phyloP scores from a whole-genome alignment of 75 land plant species.

The Selaginella moellendorffii region DNA sequence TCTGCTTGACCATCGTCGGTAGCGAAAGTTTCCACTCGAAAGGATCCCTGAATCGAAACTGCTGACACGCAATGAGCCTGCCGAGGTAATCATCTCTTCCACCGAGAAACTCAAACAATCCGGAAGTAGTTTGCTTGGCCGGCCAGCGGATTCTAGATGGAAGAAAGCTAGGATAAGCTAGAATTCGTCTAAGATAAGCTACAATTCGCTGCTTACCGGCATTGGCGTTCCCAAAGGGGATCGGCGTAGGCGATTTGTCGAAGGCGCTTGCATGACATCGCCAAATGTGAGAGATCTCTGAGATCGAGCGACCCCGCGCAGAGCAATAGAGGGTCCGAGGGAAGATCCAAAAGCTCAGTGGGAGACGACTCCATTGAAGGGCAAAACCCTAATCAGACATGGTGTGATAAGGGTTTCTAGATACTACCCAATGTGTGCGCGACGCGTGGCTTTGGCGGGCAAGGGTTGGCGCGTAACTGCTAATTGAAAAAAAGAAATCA shows the following conservation, averaged over 20 bases:
- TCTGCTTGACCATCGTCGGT: slow-evolving; percentile 23
- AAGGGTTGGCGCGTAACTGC: no score
- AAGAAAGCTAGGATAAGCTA: not conserved
- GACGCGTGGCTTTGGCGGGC: no score
- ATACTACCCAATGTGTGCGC: no score
- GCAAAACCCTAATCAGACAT: not conserved
- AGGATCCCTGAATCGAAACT: slow-evolving; percentile 41
- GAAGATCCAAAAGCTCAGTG: slow-evolving; percentile 26
- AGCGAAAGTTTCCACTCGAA: slow-evolving; percentile 2
- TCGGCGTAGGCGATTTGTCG: slow-evolving; percentile 40
- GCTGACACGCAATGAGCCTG: slow-evolving; percentile 29
- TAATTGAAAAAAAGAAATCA: no score
- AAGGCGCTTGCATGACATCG: slow-evolving; percentile 35
- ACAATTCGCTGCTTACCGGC: slow-evolving; percentile 21
- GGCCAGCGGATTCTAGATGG: slow-evolving; percentile 16
- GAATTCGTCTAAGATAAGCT: not conserved
- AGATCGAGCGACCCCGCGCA: slow-evolving; percentile 30
- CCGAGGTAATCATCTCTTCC: slow-evolving; percentile 37
- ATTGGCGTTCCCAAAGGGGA: slow-evolving; percentile 34
- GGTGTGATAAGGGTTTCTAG: no score
- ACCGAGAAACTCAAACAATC: slow-evolving; percentile 16
- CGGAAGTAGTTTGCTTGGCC: slow-evolving; percentile 13
- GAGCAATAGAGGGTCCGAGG: slow-evolving; percentile 28
- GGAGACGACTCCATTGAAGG: not conserved
- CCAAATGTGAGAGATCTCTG: slow-evolving; percentile 40